A percentile compares a stretch with the other conserved stretches of the same genome.
Evolutionary conservation across 2,329 filamentous ascomycete species (phyloP).

Genomic region (Colletotrichum sp.): DNA sequence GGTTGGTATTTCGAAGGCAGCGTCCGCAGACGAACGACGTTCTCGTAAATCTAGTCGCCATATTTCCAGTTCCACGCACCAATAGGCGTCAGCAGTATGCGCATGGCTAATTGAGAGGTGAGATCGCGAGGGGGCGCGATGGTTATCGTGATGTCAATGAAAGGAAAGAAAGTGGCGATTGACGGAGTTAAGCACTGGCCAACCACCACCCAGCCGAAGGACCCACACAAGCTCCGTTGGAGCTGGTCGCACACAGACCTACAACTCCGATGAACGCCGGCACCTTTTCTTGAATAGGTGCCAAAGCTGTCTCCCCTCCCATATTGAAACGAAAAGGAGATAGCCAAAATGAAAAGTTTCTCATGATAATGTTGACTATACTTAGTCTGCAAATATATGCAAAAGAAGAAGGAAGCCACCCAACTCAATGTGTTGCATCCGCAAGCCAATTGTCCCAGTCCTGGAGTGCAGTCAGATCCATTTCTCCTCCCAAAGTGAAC

Average conservation of each 20-base stretch:
- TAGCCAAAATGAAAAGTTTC: background rate
- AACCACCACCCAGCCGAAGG: background rate
- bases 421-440: background rate
- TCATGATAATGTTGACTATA: background rate
- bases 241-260: background rate
- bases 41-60: slow-evolving; percentile 8
- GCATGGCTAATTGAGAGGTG: background rate
- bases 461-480: background rate
- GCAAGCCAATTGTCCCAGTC: background rate
- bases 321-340: background rate
- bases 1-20: background rate
- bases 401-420: background rate
- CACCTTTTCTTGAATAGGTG: background rate
- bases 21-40: background rate
- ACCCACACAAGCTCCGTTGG: background rate
- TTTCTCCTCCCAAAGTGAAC: background rate
- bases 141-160: slow-evolving; percentile 17
- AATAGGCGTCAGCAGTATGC: background rate
- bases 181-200: slow-evolving; percentile 17
- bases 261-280: background rate
- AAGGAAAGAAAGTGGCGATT: slow-evolving; percentile 9
- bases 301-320: background rate
- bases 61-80: background rate
- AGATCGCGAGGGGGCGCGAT: background rate
- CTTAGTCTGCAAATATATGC: background rate